phyloP scores from a whole-genome alignment of 345 rosid species.

The Corchorus capsularis region DNA sequence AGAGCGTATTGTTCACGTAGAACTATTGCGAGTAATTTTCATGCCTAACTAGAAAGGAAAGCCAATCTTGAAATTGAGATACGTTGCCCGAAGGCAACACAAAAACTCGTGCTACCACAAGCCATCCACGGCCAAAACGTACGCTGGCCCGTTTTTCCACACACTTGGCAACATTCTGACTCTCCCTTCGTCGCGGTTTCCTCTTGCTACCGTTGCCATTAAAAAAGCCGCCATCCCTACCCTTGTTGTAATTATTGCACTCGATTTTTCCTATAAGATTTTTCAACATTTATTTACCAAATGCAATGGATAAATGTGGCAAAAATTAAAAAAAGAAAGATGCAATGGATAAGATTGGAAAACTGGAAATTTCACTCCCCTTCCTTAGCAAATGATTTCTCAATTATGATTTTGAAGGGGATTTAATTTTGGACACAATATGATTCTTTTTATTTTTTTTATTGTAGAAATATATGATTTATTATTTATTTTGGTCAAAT shows the following conservation, averaged over 20 bases:
- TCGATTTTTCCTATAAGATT: not conserved
- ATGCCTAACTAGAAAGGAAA: no score
- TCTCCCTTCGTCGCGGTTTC: constrained; percentile 12
- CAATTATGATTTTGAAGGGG: no score
- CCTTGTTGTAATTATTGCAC: not conserved
- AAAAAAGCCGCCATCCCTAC: not conserved
- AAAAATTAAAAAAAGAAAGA: no score
- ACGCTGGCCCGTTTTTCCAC: constrained; percentile 11
- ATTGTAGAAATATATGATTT: no score
- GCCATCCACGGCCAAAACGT: constrained; percentile 30
- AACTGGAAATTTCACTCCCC: not conserved
- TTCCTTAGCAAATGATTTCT: not conserved
- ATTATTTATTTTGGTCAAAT: no score
- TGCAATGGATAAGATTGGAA: not conserved
- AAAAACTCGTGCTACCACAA: constrained; percentile 34
- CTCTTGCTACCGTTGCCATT: not conserved
- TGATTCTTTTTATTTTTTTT: no score
- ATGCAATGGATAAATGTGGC: no score
- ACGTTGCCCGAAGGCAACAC: constrained; percentile 9
- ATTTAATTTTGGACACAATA: no score
- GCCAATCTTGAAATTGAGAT: not conserved
- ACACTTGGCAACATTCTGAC: constrained; percentile 18
- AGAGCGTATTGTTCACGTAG: not conserved
- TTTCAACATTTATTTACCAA: no score
- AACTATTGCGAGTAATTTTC: not conserved